Evolutionary conservation across 495 filamentous ascomycete genomes (phyloP).

Genomic region (Podospora pseudocomata): DNA sequence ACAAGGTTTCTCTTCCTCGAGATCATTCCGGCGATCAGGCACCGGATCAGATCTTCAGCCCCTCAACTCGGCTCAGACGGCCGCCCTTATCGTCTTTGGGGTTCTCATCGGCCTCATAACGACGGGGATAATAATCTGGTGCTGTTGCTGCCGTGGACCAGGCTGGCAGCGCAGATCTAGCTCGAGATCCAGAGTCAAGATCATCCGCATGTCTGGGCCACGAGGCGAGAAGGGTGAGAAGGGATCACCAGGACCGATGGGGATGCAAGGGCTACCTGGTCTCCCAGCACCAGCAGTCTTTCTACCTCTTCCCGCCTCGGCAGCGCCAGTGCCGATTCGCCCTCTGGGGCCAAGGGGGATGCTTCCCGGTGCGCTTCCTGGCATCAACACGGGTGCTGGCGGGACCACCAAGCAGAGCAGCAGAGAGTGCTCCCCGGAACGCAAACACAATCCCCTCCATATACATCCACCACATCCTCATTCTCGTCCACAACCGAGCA

Average conservation of each 20-base stretch:
- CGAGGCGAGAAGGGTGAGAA: background rate
- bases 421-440: background rate
- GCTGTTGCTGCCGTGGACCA: background rate
- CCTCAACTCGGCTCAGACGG: background rate
- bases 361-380: background rate
- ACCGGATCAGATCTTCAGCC: background rate
- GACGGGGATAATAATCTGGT: background rate
- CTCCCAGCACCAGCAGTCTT: background rate
- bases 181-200: background rate
- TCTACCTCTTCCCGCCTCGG: background rate
- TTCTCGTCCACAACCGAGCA: background rate
- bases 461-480: background rate
- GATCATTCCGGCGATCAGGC: background rate
- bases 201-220: constrained; percentile 4
- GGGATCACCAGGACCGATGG: background rate
- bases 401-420: background rate
- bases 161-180: background rate
- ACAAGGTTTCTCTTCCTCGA: background rate
- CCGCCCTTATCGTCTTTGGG: background rate
- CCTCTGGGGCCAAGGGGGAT: background rate
- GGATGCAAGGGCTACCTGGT: background rate
- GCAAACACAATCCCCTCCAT: background rate
- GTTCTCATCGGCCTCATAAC: background rate
- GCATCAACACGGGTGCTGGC: too few relatives aligned
- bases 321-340: background rate